Evolutionary conservation across 495 filamentous ascomycete species (phyloP).

Genomic region (Lasiosphaeris hirsuta): DNA sequence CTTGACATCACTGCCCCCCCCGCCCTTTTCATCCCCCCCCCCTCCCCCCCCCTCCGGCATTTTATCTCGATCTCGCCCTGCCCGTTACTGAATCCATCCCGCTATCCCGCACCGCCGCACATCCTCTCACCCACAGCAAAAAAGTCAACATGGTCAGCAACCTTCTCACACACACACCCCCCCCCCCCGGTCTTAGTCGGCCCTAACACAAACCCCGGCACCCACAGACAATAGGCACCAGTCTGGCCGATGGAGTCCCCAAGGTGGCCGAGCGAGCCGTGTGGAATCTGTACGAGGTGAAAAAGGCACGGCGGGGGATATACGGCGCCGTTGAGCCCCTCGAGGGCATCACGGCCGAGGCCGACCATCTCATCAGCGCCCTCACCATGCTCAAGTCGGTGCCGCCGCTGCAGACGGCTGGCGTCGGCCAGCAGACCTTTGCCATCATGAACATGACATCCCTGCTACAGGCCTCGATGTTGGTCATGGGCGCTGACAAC

Average conservation of each 20-base stretch:
- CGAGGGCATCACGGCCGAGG: conserved; percentile 9
- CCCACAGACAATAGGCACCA: not conserved
- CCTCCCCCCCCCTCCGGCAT: no score
- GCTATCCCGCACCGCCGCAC: no score
- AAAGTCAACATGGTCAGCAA: not conserved
- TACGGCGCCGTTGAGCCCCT: conserved; percentile 10
- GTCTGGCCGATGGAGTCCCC: conserved; percentile 6
- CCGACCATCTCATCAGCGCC: conserved; percentile 5
- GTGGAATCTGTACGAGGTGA: conserved; percentile 1
- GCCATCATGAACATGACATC: conserved; percentile 8
- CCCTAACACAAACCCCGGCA: not conserved
- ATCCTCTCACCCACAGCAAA: no score
- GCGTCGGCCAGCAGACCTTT: not conserved
- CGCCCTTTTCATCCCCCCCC: no score
- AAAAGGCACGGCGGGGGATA: conserved; percentile 10
- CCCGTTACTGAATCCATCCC: no score
- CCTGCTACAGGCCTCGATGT: conserved; percentile 3
- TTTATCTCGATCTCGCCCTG: no score
- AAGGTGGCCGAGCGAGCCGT: conserved; percentile 11
- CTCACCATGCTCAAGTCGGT: not conserved
- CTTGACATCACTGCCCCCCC: no score
- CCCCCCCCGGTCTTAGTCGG: not conserved
- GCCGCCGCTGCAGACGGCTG: conserved; percentile 8
- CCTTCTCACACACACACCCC: not conserved
- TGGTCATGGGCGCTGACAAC: conserved; percentile 20